Evolutionary conservation across 2,329 filamentous ascomycete genomes (phyloP), one percentile per base, ranked within the genome.

Genomic region (Talaromyces marneffei): DNA sequence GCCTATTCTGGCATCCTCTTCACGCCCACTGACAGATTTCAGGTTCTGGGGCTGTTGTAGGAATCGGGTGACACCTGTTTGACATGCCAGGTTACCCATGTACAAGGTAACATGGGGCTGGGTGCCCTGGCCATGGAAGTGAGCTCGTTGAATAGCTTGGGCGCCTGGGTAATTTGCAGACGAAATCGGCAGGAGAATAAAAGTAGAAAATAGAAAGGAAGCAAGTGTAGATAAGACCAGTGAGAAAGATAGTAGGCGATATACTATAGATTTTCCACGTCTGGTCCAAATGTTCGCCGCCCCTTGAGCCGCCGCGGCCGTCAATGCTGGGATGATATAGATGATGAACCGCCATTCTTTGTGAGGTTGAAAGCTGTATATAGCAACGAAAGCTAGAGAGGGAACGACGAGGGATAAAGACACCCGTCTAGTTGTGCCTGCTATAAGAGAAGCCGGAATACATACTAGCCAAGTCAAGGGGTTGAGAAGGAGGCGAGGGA

Each of bases 341-440:
- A 97, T 86, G 67, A 99, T 87, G 79, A 99, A 99, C 18, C 94
- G 89, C 73, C 92, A 89, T 77, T 99, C 94, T 73, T 99, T 99
- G 78, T 99, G 94, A 0, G 93, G 92, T 64, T 96, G 89, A 56
- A 91, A 68, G 65, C 91, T 96, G 79, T 96, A 97, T 46, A 95
- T 74, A 4, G 82, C 82, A 20, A 95, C 81, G 73, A 92, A 99
- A 31, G 83, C 74, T 1, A 95, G 66, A 9, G 84, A 82, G 0
- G 94, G 92, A 2, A 87, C 67, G 3, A 90, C 68, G 8, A 86
- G 75, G 42, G 80, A 79, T 0, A 90, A 69, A 6, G 79, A 76
- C 16, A 75, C 70, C 0, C 80, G 78, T 4, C 72, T 71, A 8
- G 86, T 77, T 2, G 86, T 80, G 5, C 83, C 72, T 2, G 82